These are phyloP conservation scores for Diaporthe sp. DNA, from an alignment of 2,329 filamentous ascomycete genomes.

Conservation along the genomic window DNA sequence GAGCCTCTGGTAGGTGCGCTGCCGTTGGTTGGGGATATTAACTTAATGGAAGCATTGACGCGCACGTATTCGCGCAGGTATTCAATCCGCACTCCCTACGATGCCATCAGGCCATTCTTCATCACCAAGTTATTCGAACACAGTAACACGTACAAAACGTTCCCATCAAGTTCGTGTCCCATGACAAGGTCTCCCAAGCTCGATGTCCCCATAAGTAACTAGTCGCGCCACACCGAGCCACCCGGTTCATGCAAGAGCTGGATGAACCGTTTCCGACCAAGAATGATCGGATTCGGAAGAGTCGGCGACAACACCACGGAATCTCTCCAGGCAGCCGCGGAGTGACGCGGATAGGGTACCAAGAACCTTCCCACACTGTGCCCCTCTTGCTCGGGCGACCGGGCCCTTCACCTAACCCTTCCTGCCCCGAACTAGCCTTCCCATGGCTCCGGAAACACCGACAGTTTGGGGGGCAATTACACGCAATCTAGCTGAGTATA, in stretches of 20 bases:
- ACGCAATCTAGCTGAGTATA: background rate
- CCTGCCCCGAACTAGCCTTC: background rate
- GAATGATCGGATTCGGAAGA: background rate
- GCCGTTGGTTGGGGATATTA: too few relatives aligned
- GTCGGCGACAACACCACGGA: background rate
- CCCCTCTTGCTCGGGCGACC: background rate
- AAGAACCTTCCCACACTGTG: background rate
- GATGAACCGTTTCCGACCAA: too few relatives aligned
- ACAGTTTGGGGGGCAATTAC: background rate
- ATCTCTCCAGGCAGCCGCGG: background rate
- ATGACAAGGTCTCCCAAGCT: too few relatives aligned
- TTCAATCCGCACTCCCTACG: too few relatives aligned
- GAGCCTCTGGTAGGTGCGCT: too few relatives aligned
- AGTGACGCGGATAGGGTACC: background rate
- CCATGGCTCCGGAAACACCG: background rate
- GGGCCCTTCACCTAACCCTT: slow-evolving; percentile 3
- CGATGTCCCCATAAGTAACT: background rate
- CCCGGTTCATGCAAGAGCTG: background rate
- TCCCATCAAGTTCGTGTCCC: background rate
- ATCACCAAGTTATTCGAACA: background rate
- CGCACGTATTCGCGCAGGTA: background rate
- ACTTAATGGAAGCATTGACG: too few relatives aligned
- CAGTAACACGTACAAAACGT: background rate
- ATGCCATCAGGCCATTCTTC: too few relatives aligned
- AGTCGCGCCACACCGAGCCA: background rate